Evolutionary conservation across 2,329 filamentous ascomycete species (phyloP).

Genomic region (Calonectria pteridis): DNA sequence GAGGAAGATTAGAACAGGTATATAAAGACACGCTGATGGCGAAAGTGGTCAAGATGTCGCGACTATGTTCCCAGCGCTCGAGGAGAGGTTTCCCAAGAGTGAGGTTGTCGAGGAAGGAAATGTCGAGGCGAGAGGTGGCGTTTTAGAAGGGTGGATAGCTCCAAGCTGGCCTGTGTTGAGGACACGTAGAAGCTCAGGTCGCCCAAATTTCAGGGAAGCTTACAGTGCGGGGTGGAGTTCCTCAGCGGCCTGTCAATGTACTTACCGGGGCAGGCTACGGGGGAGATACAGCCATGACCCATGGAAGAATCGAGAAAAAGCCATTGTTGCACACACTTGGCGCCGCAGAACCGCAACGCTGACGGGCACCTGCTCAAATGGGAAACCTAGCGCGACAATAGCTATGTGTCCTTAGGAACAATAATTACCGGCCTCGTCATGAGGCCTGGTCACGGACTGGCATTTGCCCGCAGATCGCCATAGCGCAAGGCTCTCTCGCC

Average conservation of each 20-base stretch:
- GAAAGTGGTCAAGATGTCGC: constrained; percentile 17
- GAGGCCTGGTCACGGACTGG: neutral
- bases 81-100: constrained; percentile 46
- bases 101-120: constrained; percentile 41
- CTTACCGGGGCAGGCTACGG: constrained; percentile 24
- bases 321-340: constrained; percentile 17
- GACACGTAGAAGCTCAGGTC: constrained; percentile 51
- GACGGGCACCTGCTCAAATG: constrained; percentile 26
- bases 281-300: constrained; percentile 24
- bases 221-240: constrained; percentile 36
- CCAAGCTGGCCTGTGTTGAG: constrained; percentile 43
- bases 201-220: constrained; percentile 45
- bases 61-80: constrained; percentile 44
- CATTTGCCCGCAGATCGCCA: neutral
- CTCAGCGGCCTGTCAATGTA: constrained; percentile 28
- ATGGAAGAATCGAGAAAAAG: constrained; percentile 42
- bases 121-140: constrained; percentile 38
- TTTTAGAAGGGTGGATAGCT: constrained; percentile 46
- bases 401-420: neutral
- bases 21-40: constrained; percentile 15
- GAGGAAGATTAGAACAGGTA: constrained; percentile 21
- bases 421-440: neutral
- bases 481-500: neutral
- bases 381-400: constrained; percentile 9
- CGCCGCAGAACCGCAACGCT: constrained; percentile 21